Evolutionary conservation across 768 basidiomycete genomes (phyloP), one percentile per base, ranked within the genome.

Genomic region (Amanita polypyramis): DNA sequence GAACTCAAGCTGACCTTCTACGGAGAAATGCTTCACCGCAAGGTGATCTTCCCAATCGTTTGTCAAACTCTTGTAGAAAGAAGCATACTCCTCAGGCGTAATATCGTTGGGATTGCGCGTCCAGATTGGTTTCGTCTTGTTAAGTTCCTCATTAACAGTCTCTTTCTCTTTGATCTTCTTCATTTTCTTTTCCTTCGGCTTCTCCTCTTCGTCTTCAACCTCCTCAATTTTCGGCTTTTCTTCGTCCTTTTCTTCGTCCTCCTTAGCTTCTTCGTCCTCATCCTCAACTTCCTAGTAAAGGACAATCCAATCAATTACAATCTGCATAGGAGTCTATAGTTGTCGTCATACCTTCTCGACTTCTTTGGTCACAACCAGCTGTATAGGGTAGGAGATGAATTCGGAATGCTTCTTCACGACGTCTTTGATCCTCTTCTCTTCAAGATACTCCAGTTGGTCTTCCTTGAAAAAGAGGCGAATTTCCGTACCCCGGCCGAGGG

Each of bases 21-120:
- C 95, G 44, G 95, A 97, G 83, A 98, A 98, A 79, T 98, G 96
- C 80, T 97, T 99, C 66, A 97, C 92, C 29, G 94, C 88, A 45
- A 99, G 89, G 63, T 98, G 96, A 55, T 99, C 96, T 66, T 99
- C 96, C 96, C 96, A 99, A 70, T 99, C 96, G 67, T 99, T 99
- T 59, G 89, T 89, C 70, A 99, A 80, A 66, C 89, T 92, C 82
- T 99, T 99, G 82, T 99, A 99, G 82, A 99, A 99, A 29, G 92
- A 69, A 46, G 62, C 82, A 64, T 99, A 99, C 68, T 98, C 96
- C 60, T 99, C 96, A 17, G 75, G 54, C 27, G 82, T 87, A 68
- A 99, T 96, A 27, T 98, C 95, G 52, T 75, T 74, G 53, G 96
- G 96, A 70, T 97, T 97, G 63, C 96, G 89, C 52, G 95, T 99